Evolutionary conservation across 306 rosid species (phyloP).

Genomic region (Vigna mungo): DNA sequence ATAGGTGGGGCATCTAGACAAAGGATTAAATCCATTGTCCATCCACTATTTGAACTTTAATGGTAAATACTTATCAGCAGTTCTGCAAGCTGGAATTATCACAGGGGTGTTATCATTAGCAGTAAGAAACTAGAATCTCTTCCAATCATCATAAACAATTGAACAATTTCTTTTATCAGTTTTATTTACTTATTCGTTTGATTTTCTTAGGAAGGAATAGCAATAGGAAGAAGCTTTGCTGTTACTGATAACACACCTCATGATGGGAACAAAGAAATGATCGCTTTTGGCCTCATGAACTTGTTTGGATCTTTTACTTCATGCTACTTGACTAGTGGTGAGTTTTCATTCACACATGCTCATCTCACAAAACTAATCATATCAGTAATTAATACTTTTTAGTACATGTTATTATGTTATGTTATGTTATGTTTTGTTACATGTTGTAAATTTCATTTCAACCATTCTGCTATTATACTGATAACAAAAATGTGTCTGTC

Average conservation of each 20-base stretch:
- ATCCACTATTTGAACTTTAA: conserved; percentile 60
- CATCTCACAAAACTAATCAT: too few species aligned
- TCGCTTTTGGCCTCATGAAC: conserved; percentile 93
- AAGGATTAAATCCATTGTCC: conserved; percentile 79
- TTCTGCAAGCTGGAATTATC: conserved; percentile 57
- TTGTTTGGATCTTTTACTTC: conserved; percentile 80
- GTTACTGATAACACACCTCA: conserved; percentile 67
- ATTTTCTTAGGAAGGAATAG: conserved; percentile 83
- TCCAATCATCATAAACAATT: not conserved
- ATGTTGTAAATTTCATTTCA: too few species aligned
- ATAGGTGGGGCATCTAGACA: conserved; percentile 83
- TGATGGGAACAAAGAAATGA: conserved; percentile 95
- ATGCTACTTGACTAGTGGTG: conserved; percentile 94
- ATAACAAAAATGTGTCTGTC: too few species aligned
- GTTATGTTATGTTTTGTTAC: too few species aligned
- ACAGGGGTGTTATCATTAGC: conserved; percentile 82
- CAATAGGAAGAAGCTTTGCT: conserved; percentile 92
- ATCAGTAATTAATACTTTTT: too few species aligned
- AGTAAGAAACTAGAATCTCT: conserved; percentile 49
- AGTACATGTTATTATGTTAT: too few species aligned
- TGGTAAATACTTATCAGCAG: conserved; percentile 53
- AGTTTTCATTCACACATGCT: not conserved
- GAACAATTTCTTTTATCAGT: not conserved
- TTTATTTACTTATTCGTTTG: not conserved
- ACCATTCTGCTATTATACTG: too few species aligned